A percentile compares a stretch with the other conserved stretches of the same genome.
Evolutionary conservation across 2,329 filamentous ascomycete species (phyloP).

Genomic region (Fusarium nodosum): DNA sequence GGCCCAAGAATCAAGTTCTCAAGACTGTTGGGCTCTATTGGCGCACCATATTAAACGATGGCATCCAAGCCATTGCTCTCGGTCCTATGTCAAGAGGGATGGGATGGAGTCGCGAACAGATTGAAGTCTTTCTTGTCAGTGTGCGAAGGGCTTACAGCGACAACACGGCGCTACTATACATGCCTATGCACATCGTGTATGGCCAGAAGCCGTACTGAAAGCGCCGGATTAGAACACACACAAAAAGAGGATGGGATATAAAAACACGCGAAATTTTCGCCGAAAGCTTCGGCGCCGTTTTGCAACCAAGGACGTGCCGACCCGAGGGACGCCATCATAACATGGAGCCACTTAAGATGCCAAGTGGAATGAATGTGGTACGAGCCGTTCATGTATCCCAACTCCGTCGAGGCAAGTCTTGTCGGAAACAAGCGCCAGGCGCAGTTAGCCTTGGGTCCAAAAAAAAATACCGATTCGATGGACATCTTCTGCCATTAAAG

Average conservation of each 20-base stretch:
- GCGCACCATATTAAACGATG: constrained; percentile 64
- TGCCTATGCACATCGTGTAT: constrained; percentile 69
- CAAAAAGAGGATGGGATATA: constrained; percentile 7
- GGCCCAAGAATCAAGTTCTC: constrained; percentile 65
- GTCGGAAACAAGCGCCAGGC: too few species aligned
- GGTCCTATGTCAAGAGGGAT: constrained; percentile 66
- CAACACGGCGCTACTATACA: constrained; percentile 62
- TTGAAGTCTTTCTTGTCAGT: constrained; percentile 63
- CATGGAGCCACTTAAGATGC: constrained; percentile 18
- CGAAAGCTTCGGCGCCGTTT: not conserved
- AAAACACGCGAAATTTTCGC: not conserved
- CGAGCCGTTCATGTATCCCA: not conserved
- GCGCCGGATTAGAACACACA: not conserved
- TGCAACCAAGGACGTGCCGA: not conserved
- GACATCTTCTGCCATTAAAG: not conserved
- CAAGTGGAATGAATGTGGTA: constrained; percentile 16
- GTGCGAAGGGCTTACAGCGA: constrained; percentile 64
- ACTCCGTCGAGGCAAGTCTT: constrained; percentile 1
- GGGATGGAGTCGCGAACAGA: constrained; percentile 62
- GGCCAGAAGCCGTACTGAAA: constrained; percentile 62
- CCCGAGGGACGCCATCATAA: constrained; percentile 4
- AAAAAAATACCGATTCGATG: not conserved
- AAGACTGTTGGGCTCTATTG: constrained; percentile 67
- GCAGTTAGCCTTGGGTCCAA: not conserved
- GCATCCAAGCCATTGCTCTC: constrained; percentile 65